phyloP scores from a whole-genome alignment of 2,329 filamentous ascomycete genomes.

The Keithomyces neogunnii region DNA sequence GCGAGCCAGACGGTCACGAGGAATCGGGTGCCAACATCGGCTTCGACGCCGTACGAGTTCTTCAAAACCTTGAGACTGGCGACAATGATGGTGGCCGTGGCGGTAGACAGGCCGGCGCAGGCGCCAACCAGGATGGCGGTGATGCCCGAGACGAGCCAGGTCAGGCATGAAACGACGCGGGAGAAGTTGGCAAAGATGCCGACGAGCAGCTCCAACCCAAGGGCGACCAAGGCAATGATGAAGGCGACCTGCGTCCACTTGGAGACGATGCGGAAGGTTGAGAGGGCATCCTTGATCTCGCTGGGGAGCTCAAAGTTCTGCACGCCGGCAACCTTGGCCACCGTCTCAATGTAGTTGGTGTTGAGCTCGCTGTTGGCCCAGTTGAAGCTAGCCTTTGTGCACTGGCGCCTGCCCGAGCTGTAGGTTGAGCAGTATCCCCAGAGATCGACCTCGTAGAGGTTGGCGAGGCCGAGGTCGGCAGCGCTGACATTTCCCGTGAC shows the following conservation, averaged over 20 bases:
- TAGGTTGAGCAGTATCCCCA: conserved; percentile 77
- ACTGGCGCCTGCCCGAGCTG: conserved; percentile 47
- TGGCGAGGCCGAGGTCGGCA: conserved; percentile 52
- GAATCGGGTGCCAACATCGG: conserved; percentile 59
- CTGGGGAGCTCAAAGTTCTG: conserved; percentile 57
- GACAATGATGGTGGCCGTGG: conserved; percentile 61
- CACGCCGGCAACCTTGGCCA: conserved; percentile 38
- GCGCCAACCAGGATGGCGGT: conserved; percentile 46
- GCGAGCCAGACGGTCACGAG: conserved; percentile 71
- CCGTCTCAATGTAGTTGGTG: conserved; percentile 46
- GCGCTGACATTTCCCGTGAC: conserved; percentile 45
- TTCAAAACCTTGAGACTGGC: conserved; percentile 44
- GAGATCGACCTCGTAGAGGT: conserved; percentile 73
- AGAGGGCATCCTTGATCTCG: conserved; percentile 57
- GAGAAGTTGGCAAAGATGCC: conserved; percentile 80
- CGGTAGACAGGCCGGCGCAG: conserved; percentile 66
- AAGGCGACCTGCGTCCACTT: conserved; percentile 82
- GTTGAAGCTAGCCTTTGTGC: conserved; percentile 62
- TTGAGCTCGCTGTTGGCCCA: conserved; percentile 71
- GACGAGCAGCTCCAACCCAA: conserved; percentile 63
- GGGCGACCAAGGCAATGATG: conserved; percentile 61
- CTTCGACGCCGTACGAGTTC: conserved; percentile 62
- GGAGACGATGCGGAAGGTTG: conserved; percentile 63
- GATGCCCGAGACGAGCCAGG: conserved; percentile 65
- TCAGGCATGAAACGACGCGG: conserved; percentile 71